Evolutionary conservation across 495 filamentous ascomycete species (phyloP).

Genomic region (Podospora pseudoanserina): DNA sequence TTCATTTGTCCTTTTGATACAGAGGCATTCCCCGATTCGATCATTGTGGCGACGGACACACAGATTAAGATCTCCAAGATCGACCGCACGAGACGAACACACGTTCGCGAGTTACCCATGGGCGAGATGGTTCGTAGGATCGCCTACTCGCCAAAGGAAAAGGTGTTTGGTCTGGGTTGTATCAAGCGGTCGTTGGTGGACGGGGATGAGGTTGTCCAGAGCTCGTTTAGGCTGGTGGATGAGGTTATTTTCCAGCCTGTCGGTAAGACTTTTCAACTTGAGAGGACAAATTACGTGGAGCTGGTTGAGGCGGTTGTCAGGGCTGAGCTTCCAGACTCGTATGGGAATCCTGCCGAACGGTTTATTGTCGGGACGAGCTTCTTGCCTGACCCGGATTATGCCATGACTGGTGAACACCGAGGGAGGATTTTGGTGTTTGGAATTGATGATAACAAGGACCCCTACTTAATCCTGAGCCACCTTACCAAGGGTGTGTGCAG

Average conservation of each 20-base stretch:
- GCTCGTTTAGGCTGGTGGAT: constrained; percentile 51
- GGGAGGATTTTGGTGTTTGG: constrained; percentile 85
- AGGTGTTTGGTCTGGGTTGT: constrained; percentile 82
- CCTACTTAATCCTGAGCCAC: constrained; percentile 63
- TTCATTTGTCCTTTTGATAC: constrained; percentile 78
- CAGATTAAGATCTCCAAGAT: constrained; percentile 79
- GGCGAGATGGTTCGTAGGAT: constrained; percentile 82
- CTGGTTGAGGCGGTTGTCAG: constrained; percentile 81
- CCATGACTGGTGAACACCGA: constrained; percentile 41
- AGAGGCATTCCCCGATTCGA: constrained; percentile 72
- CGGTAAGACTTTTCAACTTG: constrained; percentile 40
- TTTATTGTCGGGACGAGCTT: constrained; percentile 88
- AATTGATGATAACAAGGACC: constrained; percentile 65
- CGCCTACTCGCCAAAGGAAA: constrained; percentile 74
- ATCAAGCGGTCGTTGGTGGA: constrained; percentile 57
- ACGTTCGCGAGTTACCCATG: constrained; percentile 74
- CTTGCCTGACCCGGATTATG: constrained; percentile 53
- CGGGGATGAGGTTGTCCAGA: constrained; percentile 48
- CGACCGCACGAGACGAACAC: constrained; percentile 80
- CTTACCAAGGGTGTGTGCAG: constrained; percentile 73
- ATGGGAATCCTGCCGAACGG: constrained; percentile 64
- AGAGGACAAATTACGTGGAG: constrained; percentile 61
- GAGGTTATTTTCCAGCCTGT: constrained; percentile 48
- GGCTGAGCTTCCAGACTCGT: constrained; percentile 62
- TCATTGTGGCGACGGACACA: constrained; percentile 71